Evolutionary conservation across 257 asterid genomes (phyloP).

Genomic region (Paraleonurus japonicus): DNA sequence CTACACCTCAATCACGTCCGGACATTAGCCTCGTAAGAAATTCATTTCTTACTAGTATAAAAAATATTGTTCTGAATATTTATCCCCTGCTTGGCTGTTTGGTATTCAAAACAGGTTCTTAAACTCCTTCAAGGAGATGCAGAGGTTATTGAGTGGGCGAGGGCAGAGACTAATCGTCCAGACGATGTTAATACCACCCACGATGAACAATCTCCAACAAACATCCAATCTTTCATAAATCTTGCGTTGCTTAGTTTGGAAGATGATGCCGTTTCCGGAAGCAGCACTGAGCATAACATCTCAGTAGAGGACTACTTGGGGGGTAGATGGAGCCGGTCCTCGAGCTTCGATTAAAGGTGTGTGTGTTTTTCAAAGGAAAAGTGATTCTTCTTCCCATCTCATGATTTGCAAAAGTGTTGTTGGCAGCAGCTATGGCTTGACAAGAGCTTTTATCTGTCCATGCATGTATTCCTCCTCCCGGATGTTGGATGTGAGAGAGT

Average conservation of each 20-base stretch:
- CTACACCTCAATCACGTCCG: constrained; percentile 60
- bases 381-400: background rate
- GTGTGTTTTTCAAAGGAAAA: background rate
- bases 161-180: constrained; percentile 34
- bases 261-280: constrained; percentile 54
- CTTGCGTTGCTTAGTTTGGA: constrained; percentile 67
- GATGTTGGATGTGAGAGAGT: constrained; percentile 51
- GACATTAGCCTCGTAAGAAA: constrained; percentile 49
- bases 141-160: constrained; percentile 60
- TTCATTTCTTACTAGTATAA: background rate
- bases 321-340: constrained; percentile 72
- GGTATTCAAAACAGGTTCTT: constrained; percentile 44
- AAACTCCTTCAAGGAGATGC: constrained; percentile 67
- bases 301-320: constrained; percentile 74
- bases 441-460: background rate
- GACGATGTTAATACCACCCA: constrained; percentile 36
- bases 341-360: constrained; percentile 49
- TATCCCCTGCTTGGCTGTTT: constrained; percentile 3
- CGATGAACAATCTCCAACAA: constrained; percentile 43
- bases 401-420: background rate
- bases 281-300: constrained; percentile 57
- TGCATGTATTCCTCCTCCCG: constrained; percentile 7
- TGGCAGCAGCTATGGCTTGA: background rate
- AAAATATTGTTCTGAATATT: background rate
- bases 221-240: constrained; percentile 66